These are phyloP conservation scores for Penicillium atrosanguineum DNA, from an alignment of 495 filamentous ascomycete species.

Conservation along the genomic window DNA sequence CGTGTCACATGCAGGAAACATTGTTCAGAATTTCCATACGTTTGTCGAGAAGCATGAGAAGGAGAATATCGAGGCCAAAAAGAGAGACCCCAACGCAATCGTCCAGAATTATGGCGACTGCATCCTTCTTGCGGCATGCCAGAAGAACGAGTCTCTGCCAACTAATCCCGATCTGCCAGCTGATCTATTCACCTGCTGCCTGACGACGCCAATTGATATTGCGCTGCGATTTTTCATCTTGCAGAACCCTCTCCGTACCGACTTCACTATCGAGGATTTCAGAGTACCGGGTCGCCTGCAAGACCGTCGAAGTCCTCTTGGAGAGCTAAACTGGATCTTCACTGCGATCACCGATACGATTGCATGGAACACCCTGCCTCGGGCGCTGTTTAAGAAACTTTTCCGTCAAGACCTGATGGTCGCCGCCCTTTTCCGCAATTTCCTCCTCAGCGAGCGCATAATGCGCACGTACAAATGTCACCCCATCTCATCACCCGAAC, in stretches of 20 bases:
- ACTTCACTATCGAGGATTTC: constrained; percentile 74
- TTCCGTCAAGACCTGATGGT: constrained; percentile 99
- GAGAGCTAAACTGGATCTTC: constrained; percentile 99
- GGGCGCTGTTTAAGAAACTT: constrained; percentile 89
- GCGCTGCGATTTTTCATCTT: constrained; percentile 91
- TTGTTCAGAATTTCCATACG: constrained; percentile 88
- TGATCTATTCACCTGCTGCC: constrained; percentile 92
- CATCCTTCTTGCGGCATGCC: constrained; percentile 92
- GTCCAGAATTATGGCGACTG: constrained; percentile 69
- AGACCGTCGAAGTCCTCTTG: constrained; percentile 90
- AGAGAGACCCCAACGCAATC: constrained; percentile 70
- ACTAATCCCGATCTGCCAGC: constrained; percentile 96
- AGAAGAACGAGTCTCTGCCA: constrained; percentile 83
- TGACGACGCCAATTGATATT: constrained; percentile 97
- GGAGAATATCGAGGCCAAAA: constrained; percentile 70
- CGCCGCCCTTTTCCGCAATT: constrained; percentile 93
- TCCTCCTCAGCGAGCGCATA: constrained; percentile 88
- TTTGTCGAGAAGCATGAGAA: constrained; percentile 92
- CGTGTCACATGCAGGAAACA: constrained; percentile 92
- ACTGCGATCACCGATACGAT: constrained; percentile 99
- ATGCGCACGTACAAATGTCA: constrained; percentile 95
- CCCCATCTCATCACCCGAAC: constrained; percentile 80
- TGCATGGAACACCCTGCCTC: constrained; percentile 91
- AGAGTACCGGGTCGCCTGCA: constrained; percentile 77
- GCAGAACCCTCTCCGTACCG: constrained; percentile 80